phyloP scores from a whole-genome alignment of 805 yeast genomes.

The Lachancea fermentati region DNA sequence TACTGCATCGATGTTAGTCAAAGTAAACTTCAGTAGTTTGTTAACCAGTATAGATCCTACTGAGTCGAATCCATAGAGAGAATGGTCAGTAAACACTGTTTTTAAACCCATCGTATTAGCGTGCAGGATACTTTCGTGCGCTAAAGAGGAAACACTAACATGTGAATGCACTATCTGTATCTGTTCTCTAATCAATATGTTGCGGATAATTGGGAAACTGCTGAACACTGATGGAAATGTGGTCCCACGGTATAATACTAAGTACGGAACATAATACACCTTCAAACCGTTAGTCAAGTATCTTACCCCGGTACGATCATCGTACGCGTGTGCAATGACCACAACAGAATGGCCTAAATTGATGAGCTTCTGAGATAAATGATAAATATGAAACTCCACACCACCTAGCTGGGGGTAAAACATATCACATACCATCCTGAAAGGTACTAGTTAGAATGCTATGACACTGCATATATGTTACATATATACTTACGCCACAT shows the following conservation, averaged over 20 bases:
- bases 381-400: conserved; percentile 91
- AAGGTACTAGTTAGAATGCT: conserved; percentile 2
- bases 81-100: conserved; percentile 94
- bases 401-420: conserved; percentile 99
- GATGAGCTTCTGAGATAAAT: conserved; percentile 76
- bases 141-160: conserved; percentile 79
- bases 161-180: conserved; percentile 94
- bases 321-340: conserved; percentile 85
- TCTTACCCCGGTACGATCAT: conserved; percentile 75
- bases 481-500: conserved; percentile 28
- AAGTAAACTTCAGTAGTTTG: conserved; percentile 74
- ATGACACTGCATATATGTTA: not conserved
- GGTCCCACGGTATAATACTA: conserved; percentile 74
- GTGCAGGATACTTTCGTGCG: conserved; percentile 89
- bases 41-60: conserved; percentile 80
- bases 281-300: conserved; percentile 84
- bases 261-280: conserved; percentile 83
- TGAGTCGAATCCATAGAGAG: conserved; percentile 89
- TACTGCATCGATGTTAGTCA: conserved; percentile 83
- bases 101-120: conserved; percentile 87
- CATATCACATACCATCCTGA: conserved; percentile 86
- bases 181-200: conserved; percentile 76
- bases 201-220: conserved; percentile 77
- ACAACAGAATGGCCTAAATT: conserved; percentile 80
- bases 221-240: conserved; percentile 87